A percentile compares a stretch with the other conserved stretches of the same genome.
Evolutionary conservation across 192 early-diverging fungal genomes (phyloP).

Genomic region (Rhizophagus prolifer): DNA sequence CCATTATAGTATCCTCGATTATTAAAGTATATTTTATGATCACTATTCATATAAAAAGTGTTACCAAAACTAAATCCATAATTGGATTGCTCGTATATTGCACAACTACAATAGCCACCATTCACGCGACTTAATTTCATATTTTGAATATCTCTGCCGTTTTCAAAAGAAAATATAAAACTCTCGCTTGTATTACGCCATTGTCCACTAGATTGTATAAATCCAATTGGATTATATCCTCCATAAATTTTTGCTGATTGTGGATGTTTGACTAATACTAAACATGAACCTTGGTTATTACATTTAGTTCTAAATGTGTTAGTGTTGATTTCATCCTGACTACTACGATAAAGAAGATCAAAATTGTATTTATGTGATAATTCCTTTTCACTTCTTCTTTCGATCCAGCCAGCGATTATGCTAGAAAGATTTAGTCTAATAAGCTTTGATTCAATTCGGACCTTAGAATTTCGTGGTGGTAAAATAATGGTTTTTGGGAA

Average conservation of each 20-base stretch:
- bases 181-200: not conserved
- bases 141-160: not conserved
- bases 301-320: no score
- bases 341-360: slow-evolving; percentile 4
- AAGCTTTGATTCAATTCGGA: not conserved
- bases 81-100: not conserved
- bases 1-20: no score
- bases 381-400: not conserved
- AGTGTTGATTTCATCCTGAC: not conserved
- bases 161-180: not conserved
- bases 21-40: not conserved
- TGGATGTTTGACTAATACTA: no score
- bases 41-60: not conserved
- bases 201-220: not conserved
- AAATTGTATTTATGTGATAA: not conserved
- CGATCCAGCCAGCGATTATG: slow-evolving; percentile 6
- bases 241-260: not conserved
- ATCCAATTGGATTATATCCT: not conserved
- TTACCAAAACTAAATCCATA: not conserved
- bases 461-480: not conserved
- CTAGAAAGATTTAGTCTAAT: not conserved
- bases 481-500: not conserved
- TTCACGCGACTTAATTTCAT: not conserved
- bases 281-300: no score
- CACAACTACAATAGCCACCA: no score